Evolutionary conservation across 1,139 yeast genomes (phyloP).

Genomic region (Sugiyamaella pinicola): DNA sequence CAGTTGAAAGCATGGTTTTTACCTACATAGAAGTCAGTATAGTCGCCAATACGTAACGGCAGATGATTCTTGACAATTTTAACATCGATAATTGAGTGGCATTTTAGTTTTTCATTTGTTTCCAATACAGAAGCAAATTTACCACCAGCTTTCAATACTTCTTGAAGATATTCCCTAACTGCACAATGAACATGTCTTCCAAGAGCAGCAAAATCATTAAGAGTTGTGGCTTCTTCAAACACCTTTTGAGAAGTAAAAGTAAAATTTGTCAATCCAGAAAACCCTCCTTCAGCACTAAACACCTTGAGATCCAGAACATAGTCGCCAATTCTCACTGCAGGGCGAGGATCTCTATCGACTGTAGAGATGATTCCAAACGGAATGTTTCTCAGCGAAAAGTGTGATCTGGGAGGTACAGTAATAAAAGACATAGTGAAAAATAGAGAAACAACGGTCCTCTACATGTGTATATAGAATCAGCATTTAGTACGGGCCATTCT

Average conservation of each 20-base stretch:
- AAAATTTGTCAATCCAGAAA: constrained; percentile 16
- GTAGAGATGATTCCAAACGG: constrained; percentile 34
- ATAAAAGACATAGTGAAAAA: constrained; percentile 7
- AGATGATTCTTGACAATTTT: constrained; percentile 25
- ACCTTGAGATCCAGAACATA: constrained; percentile 29
- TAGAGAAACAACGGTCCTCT: not conserved
- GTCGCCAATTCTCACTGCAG: constrained; percentile 31
- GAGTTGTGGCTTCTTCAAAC: constrained; percentile 23
- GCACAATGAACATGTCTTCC: constrained; percentile 29
- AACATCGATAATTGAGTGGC: constrained; percentile 21
- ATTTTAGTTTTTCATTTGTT: constrained; percentile 20
- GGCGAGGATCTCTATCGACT: constrained; percentile 23
- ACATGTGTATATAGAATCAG: not conserved
- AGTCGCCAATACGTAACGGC: constrained; percentile 35
- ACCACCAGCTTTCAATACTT: constrained; percentile 28
- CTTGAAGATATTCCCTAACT: constrained; percentile 30
- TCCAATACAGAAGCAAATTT: constrained; percentile 28
- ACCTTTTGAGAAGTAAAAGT: constrained; percentile 14
- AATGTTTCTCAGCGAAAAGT: constrained; percentile 31
- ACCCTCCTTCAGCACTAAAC: constrained; percentile 27
- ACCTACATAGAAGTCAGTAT: constrained; percentile 36
- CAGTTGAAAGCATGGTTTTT: constrained; percentile 35
- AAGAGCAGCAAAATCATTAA: constrained; percentile 33
- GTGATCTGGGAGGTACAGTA: constrained; percentile 24
- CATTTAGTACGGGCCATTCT: not conserved